Base-by-base conservation (phyloP, 2,329 filamentous ascomycete species). In the Claviceps monticola region DNA sequence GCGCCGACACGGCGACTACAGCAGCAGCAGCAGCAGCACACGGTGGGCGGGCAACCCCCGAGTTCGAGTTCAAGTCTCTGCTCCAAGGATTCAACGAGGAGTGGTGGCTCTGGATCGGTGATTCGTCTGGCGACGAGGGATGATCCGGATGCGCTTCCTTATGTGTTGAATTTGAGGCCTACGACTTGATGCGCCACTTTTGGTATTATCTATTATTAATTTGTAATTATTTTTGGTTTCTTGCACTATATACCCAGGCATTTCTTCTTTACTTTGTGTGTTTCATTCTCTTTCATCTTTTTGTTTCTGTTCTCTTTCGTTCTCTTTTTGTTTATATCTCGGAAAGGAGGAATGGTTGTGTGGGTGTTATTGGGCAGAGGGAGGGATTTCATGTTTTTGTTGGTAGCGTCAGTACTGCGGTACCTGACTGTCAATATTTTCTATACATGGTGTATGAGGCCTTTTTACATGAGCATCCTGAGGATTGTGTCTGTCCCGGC, bases 121-220 rank as follows among this genome's bases (percentile, higher is more conserved):
- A 75, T 78, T 44, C 69, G 75, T 7, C 64, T 78, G 34, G 68
- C 74, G 13, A 71, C 65, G 37, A 58, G 57, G 13, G 62, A 67
- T 3, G 66, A 68, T 29, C 54, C 56, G 6, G 60, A 59, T 37
- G 59, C 59, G 9, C 55, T 68, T 4, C 66, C 66, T 2, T 72
- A 71, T 53, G 64, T 71, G 14, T 59, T 72, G 41, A 65, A 63
- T 36, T 53, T 69, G 44, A 56, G 59, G 39, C 58, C 62, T 6
- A 66, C 65, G n/a, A 51, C 60, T 4, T 64, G 37, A 43, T 21
- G 23, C 4, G 19, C 29, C 29, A 11, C 11, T 34, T 34, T 34
- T 34, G 29, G 29, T 34, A 34, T 34, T 11, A 11, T 34, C 29
- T 34, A 11, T 11, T 34, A 11, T 11, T 34, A 34, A 11, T 34